A percentile compares a stretch with the other conserved stretches of the same genome.
These are phyloP conservation scores for Coprinellus aureogranulatus DNA, from an alignment of 768 basidiomycete genomes.

Conservation along the genomic window DNA sequence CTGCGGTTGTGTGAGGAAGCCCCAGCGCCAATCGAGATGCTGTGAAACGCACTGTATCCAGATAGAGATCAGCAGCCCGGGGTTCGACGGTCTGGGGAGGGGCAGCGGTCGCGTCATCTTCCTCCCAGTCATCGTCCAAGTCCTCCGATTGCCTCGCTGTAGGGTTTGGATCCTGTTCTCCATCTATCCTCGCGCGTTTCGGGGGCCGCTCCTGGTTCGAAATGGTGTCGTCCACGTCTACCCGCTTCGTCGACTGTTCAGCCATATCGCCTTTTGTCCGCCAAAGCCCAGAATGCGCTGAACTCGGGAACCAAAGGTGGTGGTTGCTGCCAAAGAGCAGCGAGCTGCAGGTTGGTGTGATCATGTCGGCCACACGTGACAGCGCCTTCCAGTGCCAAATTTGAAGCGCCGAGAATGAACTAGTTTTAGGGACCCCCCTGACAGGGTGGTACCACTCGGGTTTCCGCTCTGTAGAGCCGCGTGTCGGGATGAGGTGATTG, in stretches of 20 bases:
- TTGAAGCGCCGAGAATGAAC: too few species aligned
- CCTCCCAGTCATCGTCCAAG: slow-evolving; percentile 35
- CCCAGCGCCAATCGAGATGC: slow-evolving; percentile 7
- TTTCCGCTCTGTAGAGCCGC: too few species aligned
- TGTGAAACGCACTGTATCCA: slow-evolving; percentile 75
- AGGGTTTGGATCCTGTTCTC: slow-evolving; percentile 12
- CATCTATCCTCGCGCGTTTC: slow-evolving; percentile 30
- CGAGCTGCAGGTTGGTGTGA: neutral
- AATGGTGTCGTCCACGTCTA: slow-evolving; percentile 1
- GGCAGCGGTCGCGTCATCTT: slow-evolving; percentile 19
- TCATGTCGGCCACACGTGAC: neutral
- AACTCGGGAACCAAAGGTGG: neutral
- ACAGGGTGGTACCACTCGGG: too few species aligned
- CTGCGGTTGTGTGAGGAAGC: slow-evolving; percentile 36
- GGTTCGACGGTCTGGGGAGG: slow-evolving; percentile 28
- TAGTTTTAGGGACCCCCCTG: too few species aligned
- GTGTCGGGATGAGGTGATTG: too few species aligned
- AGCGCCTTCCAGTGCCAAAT: neutral
- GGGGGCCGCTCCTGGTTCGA: slow-evolving; percentile 29
- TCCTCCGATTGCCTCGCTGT: slow-evolving; percentile 16
- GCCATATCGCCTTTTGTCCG: slow-evolving; percentile 5
- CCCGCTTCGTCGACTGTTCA: slow-evolving; percentile 8
- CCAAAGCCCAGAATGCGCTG: neutral
- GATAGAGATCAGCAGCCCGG: slow-evolving; percentile 81
- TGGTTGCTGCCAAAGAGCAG: neutral